Percentiles rank a stretch among this genome's conserved stretches.
phyloP scores from a whole-genome alignment of 2,329 filamentous ascomycete genomes.

The Aspergillus sp. region DNA sequence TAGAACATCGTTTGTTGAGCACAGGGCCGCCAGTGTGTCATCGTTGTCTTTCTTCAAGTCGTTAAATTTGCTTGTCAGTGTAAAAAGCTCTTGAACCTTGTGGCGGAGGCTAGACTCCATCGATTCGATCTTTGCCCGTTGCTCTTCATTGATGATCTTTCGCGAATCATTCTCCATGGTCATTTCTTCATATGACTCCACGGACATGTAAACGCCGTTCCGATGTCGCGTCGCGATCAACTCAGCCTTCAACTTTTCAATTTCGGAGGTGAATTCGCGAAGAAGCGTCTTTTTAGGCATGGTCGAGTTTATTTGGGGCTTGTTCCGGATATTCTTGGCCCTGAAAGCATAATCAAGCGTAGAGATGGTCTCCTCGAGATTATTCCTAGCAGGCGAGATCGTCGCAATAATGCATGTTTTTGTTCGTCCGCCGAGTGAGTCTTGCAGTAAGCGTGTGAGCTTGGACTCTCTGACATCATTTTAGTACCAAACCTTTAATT shows the following conservation, averaged over 20 bases:
- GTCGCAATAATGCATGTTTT: slow-evolving; percentile 99
- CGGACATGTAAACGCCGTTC: slow-evolving; percentile 91
- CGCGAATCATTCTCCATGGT: slow-evolving; percentile 89
- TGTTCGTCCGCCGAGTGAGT: slow-evolving; percentile 90
- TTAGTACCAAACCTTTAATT: background rate
- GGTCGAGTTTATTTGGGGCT: slow-evolving; percentile 90
- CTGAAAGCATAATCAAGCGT: slow-evolving; percentile 97
- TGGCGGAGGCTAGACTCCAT: slow-evolving; percentile 88
- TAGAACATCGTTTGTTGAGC: slow-evolving; percentile 76
- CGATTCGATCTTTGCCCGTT: slow-evolving; percentile 85
- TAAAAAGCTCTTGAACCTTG: slow-evolving; percentile 90
- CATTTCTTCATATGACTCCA: slow-evolving; percentile 87
- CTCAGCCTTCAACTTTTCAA: slow-evolving; percentile 92
- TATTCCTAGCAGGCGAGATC: slow-evolving; percentile 89
- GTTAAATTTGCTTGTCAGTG: slow-evolving; percentile 82
- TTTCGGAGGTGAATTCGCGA: slow-evolving; percentile 85
- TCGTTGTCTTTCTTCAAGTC: slow-evolving; percentile 89
- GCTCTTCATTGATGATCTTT: slow-evolving; percentile 87
- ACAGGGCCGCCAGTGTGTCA: slow-evolving; percentile 66
- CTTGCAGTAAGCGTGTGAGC: slow-evolving; percentile 89
- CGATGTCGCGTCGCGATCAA: slow-evolving; percentile 88
- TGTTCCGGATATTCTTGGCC: slow-evolving; percentile 98
- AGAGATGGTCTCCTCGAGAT: slow-evolving; percentile 96
- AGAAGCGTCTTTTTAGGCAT: slow-evolving; percentile 92
- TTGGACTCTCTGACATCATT: slow-evolving; percentile 78